Conservation (phyloP, 768 basidiomycete genomes). For the Hydnomerulius pinastri region DNA sequence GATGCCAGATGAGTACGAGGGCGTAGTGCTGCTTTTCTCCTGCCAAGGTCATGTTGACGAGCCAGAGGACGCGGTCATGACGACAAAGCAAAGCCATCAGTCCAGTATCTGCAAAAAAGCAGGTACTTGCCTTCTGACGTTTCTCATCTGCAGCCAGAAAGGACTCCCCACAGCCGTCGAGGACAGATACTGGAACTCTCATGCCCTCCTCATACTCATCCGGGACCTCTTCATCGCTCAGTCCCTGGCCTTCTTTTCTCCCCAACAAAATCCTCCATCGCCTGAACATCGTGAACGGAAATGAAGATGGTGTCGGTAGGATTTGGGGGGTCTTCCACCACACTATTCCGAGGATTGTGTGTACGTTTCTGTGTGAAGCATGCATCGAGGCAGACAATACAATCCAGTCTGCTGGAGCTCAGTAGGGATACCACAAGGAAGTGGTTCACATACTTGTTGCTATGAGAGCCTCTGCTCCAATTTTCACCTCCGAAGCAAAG, state of each 20-base stretch:
- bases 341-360: neutral
- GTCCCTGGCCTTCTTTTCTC: neutral
- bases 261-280: conserved; percentile 15
- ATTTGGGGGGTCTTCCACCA: neutral
- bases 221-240: conserved; percentile 1
- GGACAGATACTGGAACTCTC: conserved; percentile 28
- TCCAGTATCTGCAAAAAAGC: conserved; percentile 27
- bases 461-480: too few species aligned
- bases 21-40: conserved; percentile 19
- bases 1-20: conserved; percentile 1
- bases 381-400: conserved; percentile 30
- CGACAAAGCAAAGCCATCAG: conserved; percentile 40
- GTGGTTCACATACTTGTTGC: conserved; percentile 12
- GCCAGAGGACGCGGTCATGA: conserved; percentile 20
- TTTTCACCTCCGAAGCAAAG: too few species aligned
- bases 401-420: too few species aligned
- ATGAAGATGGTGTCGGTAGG: conserved; percentile 7
- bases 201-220: conserved; percentile 22
- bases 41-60: conserved; percentile 29
- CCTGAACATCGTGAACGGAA: conserved; percentile 15
- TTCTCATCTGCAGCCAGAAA: conserved; percentile 24
- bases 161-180: conserved; percentile 35
- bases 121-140: conserved; percentile 18
- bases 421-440: neutral
- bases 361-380: conserved; percentile 35